Evolutionary conservation across 1,139 yeast species (phyloP), one percentile per base, ranked within the genome.

Genomic region (Saccharomyces uvarum): DNA sequence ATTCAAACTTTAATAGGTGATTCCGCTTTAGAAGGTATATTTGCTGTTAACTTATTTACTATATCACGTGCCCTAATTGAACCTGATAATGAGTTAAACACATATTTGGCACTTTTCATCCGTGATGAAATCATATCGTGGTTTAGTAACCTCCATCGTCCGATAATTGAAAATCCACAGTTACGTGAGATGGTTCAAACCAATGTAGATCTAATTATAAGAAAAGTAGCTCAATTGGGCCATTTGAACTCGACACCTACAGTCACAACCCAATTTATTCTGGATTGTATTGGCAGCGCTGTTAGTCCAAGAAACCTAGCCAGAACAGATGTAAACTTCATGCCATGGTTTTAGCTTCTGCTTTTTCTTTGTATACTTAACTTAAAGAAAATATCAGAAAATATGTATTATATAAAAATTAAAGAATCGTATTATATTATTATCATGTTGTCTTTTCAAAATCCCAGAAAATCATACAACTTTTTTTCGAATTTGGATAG

Each of bases 271-370:
- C 99, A 93, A 69, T 86, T 88, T 59, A 89, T 91, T 38, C 79
- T 93, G 62, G 98, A 93, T 63, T 79, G 93, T 67, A 89, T 95
- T 54, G 86, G 96, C 2, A 95, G 88, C 66, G 98, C 99, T 4
- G 99, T 93, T 13, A 93, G 91, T 67, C 98, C 99, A 33, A 82
- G 97, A 64, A 89, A 89, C 65, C 75, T 95, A 68, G 98, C 98
- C 13, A 84, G 90, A 57, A 87, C 96, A 19, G 99, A 95, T 66
- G 86, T 91, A 31, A 78, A 89, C 59, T 93, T 97, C 95, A 90
- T 93, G 96, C 95, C 99, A 1, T 93, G 90, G 75, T 80, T 91
- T 49, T 65, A 56, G 24, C 16, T 38, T 38, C 44, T 16, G 21
- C 5, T 16, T 16, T 38, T 16, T 38, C 26, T 16, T 21, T 4